Base-by-base conservation (phyloP, 2,329 filamentous ascomycete genomes). In the Colletotrichum plurivorum region DNA sequence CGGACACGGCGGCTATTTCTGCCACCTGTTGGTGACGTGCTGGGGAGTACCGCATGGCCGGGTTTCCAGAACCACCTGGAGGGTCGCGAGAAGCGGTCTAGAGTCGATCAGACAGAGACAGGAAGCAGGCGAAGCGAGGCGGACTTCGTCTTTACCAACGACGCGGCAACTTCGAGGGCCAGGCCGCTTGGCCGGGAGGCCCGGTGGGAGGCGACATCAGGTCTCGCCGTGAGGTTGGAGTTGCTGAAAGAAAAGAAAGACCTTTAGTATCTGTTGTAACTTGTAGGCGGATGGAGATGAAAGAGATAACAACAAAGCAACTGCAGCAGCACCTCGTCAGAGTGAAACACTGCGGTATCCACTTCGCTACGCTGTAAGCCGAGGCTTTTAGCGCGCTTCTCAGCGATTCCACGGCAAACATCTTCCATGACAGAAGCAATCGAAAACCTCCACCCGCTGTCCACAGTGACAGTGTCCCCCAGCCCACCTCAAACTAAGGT, bases 1-100 rank as follows among this genome's bases (percentile, higher is more conserved):
- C 31, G 66, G 66, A 31, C 54, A 49, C 15, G 66, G 66, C 66
- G 66, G 54, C 43, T 69, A 69, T 60, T 49, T 31, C 18, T 22
- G 41, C 45, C 54, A 49, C 16, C 45, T 20, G 31, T 43, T 22
- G 58, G 36, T 15, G 20, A 41, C 20, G 8, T 18, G 27, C 16
- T 9, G 25, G 13, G 12, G 20, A 20, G 9, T 59, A 1, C 54
- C 49, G 9, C 13, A 18, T 39, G 61, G 25, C n/a, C 31, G 54
- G 22, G 0, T 43, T 69, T 22, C 22, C 13, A 46, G 43, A 16
- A 15, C 41, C 41, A 15, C 13, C 22, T 39, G 15, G 36, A 20
- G 0, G 49, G 62, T 18, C 66, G 27, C 54, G 31, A n/a, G 27
- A 22, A 54, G 43, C 41, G 55, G 66, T 55, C 66, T 59, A 10